Conservation (phyloP, 2,329 filamentous ascomycete species). For the Cladosporium colombiae region DNA sequence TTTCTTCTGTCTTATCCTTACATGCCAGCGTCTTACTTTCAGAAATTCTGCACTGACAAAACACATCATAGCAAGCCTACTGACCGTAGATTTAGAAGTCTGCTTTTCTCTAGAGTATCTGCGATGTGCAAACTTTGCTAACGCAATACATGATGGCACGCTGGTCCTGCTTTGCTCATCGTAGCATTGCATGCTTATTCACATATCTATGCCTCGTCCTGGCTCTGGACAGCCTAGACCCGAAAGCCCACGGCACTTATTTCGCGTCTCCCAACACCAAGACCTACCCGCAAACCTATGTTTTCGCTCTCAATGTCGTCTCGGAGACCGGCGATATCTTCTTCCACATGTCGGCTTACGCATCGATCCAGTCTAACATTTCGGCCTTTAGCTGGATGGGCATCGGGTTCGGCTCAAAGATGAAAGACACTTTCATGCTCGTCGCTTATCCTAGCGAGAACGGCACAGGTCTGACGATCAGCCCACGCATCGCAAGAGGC, state of each 20-base stretch:
- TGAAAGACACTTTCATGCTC: conserved; percentile 47
- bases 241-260: conserved; percentile 10
- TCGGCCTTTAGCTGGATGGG: conserved; percentile 43
- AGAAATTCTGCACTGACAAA: not conserved
- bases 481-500: conserved; percentile 38
- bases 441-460: conserved; percentile 43
- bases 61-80: not conserved
- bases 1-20: not conserved
- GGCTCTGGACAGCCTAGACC: conserved; percentile 1
- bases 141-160: not conserved
- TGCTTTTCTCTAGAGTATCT: not conserved
- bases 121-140: not conserved
- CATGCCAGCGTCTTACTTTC: not conserved
- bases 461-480: conserved; percentile 40
- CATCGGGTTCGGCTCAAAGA: conserved; percentile 44
- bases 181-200: not conserved
- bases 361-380: conserved; percentile 27
- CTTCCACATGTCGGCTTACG: conserved; percentile 31
- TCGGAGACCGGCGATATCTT: conserved; percentile 24
- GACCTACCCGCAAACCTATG: not conserved
- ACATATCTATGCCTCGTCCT: not conserved
- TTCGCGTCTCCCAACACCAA: conserved; percentile 9
- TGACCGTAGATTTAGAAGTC: not conserved
- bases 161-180: not conserved
- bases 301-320: conserved; percentile 28